Percentiles rank a stretch among this genome's conserved stretches.
These are phyloP conservation scores for Colletotrichum lupini DNA, from an alignment of 2,329 filamentous ascomycete genomes.

Conservation along the genomic window DNA sequence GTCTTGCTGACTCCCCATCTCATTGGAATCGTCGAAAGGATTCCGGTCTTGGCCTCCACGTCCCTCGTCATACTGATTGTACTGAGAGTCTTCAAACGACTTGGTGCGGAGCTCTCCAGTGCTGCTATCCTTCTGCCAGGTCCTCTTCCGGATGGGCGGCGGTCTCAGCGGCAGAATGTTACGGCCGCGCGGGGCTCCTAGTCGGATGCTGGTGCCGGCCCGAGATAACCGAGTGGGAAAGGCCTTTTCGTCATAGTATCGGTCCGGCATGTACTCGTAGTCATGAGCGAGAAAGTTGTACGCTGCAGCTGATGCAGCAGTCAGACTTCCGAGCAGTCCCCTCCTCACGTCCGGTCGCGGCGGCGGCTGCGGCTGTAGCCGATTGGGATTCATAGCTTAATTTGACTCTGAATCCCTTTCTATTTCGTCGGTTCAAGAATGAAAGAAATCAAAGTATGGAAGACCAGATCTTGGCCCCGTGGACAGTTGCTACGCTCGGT, in stretches of 20 bases:
- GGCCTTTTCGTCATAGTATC: conserved; percentile 21
- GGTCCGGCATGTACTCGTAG: conserved; percentile 29
- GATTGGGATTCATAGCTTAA: conserved; percentile 18
- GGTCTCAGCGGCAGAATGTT: conserved; percentile 19
- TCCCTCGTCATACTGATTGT: conserved; percentile 9
- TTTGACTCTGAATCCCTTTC: not conserved
- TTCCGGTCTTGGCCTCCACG: conserved; percentile 6
- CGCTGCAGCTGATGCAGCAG: conserved; percentile 18
- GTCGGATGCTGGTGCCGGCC: conserved; percentile 21
- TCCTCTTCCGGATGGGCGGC: conserved; percentile 25
- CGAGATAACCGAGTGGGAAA: conserved; percentile 27
- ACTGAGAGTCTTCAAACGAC: conserved; percentile 10
- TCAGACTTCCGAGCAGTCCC: conserved; percentile 10
- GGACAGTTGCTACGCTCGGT: not conserved
- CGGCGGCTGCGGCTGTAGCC: conserved; percentile 6
- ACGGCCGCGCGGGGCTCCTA: conserved; percentile 18
- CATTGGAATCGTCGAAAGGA: conserved; percentile 21
- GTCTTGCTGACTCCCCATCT: not conserved
- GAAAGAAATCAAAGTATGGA: not conserved
- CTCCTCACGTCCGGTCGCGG: conserved; percentile 16
- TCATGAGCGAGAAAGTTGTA: conserved; percentile 31
- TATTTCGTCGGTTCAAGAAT: not conserved
- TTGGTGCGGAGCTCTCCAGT: conserved; percentile 3
- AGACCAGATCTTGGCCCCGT: not conserved
- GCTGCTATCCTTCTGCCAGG: conserved; percentile 10